These are phyloP conservation scores for Annona squamosa DNA, from an alignment of 164 flowering plant species.

Conservation along the genomic window DNA sequence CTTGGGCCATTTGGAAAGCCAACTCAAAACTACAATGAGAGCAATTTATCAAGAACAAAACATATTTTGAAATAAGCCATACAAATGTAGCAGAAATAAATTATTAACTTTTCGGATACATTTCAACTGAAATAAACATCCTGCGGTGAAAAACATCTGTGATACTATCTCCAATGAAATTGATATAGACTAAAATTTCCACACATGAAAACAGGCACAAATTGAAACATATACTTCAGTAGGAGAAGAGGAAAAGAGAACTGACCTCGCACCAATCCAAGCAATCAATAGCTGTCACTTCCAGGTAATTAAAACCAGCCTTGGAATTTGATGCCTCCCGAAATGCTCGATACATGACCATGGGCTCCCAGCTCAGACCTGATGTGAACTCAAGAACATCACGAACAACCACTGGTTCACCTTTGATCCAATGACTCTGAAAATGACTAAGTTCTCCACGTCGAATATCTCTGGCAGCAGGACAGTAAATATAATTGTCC, in stretches of 20 bases:
- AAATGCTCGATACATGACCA: slow-evolving; percentile 92
- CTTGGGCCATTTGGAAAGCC: too few species aligned
- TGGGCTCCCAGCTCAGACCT: slow-evolving; percentile 95
- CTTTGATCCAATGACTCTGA: slow-evolving; percentile 72
- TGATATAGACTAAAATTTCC: too few species aligned
- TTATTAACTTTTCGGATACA: too few species aligned
- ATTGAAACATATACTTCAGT: too few species aligned
- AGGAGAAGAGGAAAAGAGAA: background rate
- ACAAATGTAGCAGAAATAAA: too few species aligned
- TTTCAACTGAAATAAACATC: too few species aligned
- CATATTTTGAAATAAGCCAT: too few species aligned
- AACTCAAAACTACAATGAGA: too few species aligned
- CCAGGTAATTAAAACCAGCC: slow-evolving; percentile 19
- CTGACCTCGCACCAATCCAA: slow-evolving; percentile 70
- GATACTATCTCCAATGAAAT: too few species aligned
- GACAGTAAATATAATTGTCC: slow-evolving; percentile 65
- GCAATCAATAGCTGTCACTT: slow-evolving; percentile 59
- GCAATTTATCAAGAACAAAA: too few species aligned
- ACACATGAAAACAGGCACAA: too few species aligned
- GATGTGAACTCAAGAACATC: slow-evolving; percentile 52
- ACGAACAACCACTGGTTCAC: slow-evolving; percentile 78
- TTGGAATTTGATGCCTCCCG: slow-evolving; percentile 42
- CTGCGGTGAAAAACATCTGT: too few species aligned
- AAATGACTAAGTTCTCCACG: slow-evolving; percentile 56
- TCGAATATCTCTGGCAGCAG: slow-evolving; percentile 42